A percentile compares a stretch with the other conserved stretches of the same genome.
phyloP scores from a whole-genome alignment of 306 rosid species.

The Fagus crenata region DNA sequence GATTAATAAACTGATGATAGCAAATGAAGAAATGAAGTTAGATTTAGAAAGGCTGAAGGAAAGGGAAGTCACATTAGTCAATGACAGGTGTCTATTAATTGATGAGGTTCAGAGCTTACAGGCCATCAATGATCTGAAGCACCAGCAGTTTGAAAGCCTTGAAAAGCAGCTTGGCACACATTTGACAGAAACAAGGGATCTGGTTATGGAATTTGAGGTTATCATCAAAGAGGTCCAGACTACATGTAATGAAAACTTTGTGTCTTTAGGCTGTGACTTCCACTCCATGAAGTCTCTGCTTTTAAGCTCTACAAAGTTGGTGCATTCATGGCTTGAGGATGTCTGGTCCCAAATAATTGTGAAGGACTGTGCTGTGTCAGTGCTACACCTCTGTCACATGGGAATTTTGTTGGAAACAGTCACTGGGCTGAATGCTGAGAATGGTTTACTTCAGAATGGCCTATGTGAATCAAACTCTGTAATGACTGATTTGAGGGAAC shows the following conservation, averaged over 20 bases:
- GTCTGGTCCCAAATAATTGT: conserved; percentile 83
- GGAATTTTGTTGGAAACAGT: conserved; percentile 82
- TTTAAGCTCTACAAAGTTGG: conserved; percentile 52
- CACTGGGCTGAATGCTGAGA: conserved; percentile 86
- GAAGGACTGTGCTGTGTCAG: conserved; percentile 82
- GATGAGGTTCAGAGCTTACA: conserved; percentile 65
- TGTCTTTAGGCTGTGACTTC: conserved; percentile 59
- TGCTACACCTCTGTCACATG: conserved; percentile 84
- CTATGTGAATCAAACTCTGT: conserved; percentile 65
- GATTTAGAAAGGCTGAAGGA: conserved; percentile 53
- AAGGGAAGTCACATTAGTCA: conserved; percentile 38
- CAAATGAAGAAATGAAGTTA: conserved; percentile 74
- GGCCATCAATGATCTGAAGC: conserved; percentile 45
- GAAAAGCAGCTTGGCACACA: conserved; percentile 44
- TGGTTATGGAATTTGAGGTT: conserved; percentile 55
- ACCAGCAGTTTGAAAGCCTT: conserved; percentile 50
- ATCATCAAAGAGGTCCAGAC: conserved; percentile 56
- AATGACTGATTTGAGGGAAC: conserved; percentile 71
- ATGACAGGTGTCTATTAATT: conserved; percentile 48
- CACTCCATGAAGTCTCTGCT: conserved; percentile 53
- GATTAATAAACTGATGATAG: conserved; percentile 69
- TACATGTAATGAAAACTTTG: conserved; percentile 36
- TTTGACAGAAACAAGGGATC: conserved; percentile 54
- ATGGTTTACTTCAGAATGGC: conserved; percentile 79
- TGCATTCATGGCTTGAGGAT: conserved; percentile 74